Conservation (phyloP, 495 filamentous ascomycete species). For the Bacidia rubella region DNA sequence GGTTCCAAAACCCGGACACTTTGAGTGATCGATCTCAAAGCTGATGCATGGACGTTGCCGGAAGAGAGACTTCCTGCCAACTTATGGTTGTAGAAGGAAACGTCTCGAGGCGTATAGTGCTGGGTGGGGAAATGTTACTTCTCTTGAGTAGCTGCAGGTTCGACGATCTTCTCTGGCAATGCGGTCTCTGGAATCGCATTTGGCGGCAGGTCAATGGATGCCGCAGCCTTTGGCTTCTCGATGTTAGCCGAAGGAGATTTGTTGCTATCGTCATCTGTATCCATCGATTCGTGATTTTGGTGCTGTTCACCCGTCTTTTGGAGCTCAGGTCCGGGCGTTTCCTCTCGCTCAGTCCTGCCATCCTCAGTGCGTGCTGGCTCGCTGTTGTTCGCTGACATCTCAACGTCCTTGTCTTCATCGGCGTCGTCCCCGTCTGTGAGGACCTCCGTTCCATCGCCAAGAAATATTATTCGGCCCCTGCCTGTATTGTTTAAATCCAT, state of each 20-base stretch:
- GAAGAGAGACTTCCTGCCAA: background rate
- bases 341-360: slow-evolving; percentile 37
- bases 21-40: background rate
- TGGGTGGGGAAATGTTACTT: background rate
- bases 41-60: background rate
- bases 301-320: slow-evolving; percentile 23
- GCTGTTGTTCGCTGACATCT: slow-evolving; percentile 39
- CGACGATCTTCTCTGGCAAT: slow-evolving; percentile 20
- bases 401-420: slow-evolving; percentile 67
- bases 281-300: slow-evolving; percentile 24
- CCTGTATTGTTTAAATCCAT: slow-evolving; percentile 56
- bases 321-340: slow-evolving; percentile 42
- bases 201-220: slow-evolving; percentile 2
- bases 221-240: slow-evolving; percentile 13
- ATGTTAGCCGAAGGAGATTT: slow-evolving; percentile 11
- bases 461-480: slow-evolving; percentile 75
- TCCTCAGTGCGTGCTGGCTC: slow-evolving; percentile 23
- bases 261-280: slow-evolving; percentile 33
- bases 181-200: slow-evolving; percentile 18
- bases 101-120: background rate
- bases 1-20: background rate
- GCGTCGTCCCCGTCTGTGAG: slow-evolving; percentile 72
- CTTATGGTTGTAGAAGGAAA: background rate
- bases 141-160: slow-evolving; percentile 7
- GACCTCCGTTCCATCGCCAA: slow-evolving; percentile 88